These are phyloP conservation scores for Niveomyces coronatus DNA, from an alignment of 2,329 filamentous ascomycete species.

Conservation along the genomic window DNA sequence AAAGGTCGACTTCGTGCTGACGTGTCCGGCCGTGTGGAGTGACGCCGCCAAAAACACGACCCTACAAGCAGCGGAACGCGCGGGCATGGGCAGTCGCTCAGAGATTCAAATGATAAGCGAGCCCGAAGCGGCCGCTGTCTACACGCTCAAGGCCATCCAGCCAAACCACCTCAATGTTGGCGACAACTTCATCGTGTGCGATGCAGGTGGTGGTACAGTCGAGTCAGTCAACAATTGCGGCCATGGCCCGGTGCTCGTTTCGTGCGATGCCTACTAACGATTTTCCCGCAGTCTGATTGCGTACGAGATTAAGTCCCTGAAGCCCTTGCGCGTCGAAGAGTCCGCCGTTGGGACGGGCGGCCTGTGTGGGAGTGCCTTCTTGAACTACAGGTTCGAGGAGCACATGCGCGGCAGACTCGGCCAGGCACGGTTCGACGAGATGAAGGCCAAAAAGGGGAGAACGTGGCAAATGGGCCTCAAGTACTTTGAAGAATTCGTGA, in stretches of 20 bases:
- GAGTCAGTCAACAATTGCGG: slow-evolving; percentile 47
- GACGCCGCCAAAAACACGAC: slow-evolving; percentile 81
- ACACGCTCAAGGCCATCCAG: slow-evolving; percentile 69
- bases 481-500: slow-evolving; percentile 79
- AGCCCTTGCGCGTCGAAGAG: slow-evolving; percentile 64
- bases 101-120: slow-evolving; percentile 73
- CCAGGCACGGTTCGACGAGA: slow-evolving; percentile 55
- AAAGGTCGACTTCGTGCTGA: slow-evolving; percentile 68
- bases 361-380: slow-evolving; percentile 66
- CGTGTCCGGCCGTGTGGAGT: slow-evolving; percentile 75
- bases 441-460: slow-evolving; percentile 68
- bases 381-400: slow-evolving; percentile 75
- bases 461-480: slow-evolving; percentile 71
- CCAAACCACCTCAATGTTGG: slow-evolving; percentile 62
- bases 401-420: slow-evolving; percentile 61
- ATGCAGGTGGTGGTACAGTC: slow-evolving; percentile 54
- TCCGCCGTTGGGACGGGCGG: slow-evolving; percentile 71
- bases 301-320: slow-evolving; percentile 67
- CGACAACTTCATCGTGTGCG: slow-evolving; percentile 53
- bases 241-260: background rate
- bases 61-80: slow-evolving; percentile 63
- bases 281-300: slow-evolving; percentile 51
- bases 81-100: slow-evolving; percentile 62
- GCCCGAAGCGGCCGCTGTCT: slow-evolving; percentile 70
- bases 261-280: slow-evolving; percentile 13